Base-by-base conservation (phyloP, 352 stramenopile species). In the Globisporangium nagaii region DNA sequence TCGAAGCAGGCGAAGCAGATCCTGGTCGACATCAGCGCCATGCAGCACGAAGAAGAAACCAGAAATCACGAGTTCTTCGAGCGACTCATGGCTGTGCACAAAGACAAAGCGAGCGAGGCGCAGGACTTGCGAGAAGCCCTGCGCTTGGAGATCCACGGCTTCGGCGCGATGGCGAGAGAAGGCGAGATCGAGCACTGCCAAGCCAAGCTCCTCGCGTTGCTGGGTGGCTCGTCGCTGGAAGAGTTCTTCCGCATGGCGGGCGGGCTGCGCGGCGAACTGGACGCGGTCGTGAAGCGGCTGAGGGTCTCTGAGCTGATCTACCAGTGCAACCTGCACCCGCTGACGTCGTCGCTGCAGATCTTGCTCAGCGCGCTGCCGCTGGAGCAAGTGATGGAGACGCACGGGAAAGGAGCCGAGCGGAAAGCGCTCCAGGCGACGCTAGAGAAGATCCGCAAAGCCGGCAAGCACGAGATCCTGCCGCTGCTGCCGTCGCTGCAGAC, bases 231-330 rank as follows among this genome's bases (percentile, higher is more conserved):
- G 1, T 64, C 68, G 2, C 66, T 95, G 27, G 83, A 93, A 45
- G 85, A 93, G 11, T 93, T 96, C 46, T 96, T 95, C 43, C 74
- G 85, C 46, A 71, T 71, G 28, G 73, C 79, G 17, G 88, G 85
- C 1, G 88, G 81, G 1, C 71, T 96, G 19, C 88, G 86, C n/a
- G 48, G 49, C 2, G 86, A 95, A 34, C 61, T 97, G 10, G 69
- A 88, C 12, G 56, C 42, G 9, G 59, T 95, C n/a, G 65, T 73
- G 4, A 81, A 90, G 63, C 70, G 75, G 3, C 61, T 96, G 12
- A 62, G 69, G 8, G 53, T 84, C 8, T 53, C 76, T 3, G 71
- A 93, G 40, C 78, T 97, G 32, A 93, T 96, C 36, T 95, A 96
- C 68, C 60, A 67, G 22, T 44, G 54, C 6, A 73, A 90, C 17